Base-by-base conservation (phyloP, 1,139 yeast genomes). In the Candida sp. region DNA sequence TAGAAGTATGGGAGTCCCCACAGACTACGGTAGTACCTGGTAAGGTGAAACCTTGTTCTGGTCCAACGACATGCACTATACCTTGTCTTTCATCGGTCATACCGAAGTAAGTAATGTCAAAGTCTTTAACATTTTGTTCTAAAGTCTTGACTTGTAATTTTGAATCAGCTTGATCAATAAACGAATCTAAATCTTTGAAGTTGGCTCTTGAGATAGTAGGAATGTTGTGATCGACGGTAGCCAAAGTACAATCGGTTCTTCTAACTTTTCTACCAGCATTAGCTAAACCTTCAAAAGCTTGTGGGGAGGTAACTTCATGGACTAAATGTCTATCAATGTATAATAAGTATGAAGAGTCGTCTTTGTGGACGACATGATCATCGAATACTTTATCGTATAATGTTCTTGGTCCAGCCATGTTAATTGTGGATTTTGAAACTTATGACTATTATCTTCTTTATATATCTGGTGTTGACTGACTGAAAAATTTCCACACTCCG, bases 11-110 rank as follows among this genome's bases (percentile, higher is more conserved):
- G 3, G 97, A 89, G 65, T 93, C 99, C 63, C 99, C 99, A 71
- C 99, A 93, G 41, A 93, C 99, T 36, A 93, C 97, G 4, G 99
- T 93, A 45, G 98, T 89, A 57, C 99, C 99, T 23, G 99, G 99
- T 45, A 93, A 76, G 29, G 99, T 93, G 70, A 93, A 93, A 38
- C 98, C 99, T 69, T 93, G 98, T 68, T 93, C 99, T 33, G 99
- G 99, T 36, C 99, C 99, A 47, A 93, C 96, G 54, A 93, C 89
- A 65, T 93, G 99, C 45, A 93, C 99, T 61, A 93, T 93, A 57
- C 99, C 99, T 70, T 93, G 99, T 68, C 98, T 83, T 51, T 77
- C 77, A 68, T 93, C 98, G 45, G 82, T 79, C 95, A 93, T 87
- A 51, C 99, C 99, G 54, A 93, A 91, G 63, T 85, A 93, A 15